A percentile compares a stretch with the other conserved stretches of the same genome.
Conservation (phyloP, 2,329 filamentous ascomycete genomes). For the Exophiala sp. region DNA sequence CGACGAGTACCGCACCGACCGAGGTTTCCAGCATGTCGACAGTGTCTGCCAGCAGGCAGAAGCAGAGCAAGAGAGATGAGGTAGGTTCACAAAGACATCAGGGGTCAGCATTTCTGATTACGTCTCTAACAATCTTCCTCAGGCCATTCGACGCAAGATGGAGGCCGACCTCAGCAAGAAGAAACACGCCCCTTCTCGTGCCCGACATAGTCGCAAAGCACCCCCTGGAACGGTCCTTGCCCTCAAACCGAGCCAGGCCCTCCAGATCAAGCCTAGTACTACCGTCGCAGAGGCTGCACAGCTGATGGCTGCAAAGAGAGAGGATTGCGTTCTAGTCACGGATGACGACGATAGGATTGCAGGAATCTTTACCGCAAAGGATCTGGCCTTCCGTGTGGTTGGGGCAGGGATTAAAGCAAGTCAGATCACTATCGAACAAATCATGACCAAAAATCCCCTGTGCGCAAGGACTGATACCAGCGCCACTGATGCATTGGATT, state of each 20-base stretch:
- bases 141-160: conserved; percentile 96
- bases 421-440: conserved; percentile 89
- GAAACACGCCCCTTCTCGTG: conserved; percentile 71
- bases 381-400: conserved; percentile 93
- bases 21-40: conserved; percentile 56
- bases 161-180: conserved; percentile 98
- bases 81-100: conserved; percentile 49
- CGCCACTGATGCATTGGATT: conserved; percentile 90
- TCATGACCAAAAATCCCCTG: conserved; percentile 99
- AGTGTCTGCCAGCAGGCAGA: conserved; percentile 88
- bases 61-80: conserved; percentile 97
- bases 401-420: conserved; percentile 82
- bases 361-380: conserved; percentile 98
- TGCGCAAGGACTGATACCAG: conserved; percentile 97
- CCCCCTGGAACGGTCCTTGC: conserved; percentile 93
- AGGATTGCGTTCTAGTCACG: conserved; percentile 95
- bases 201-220: conserved; percentile 82
- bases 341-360: conserved; percentile 97
- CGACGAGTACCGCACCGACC: conserved; percentile 38
- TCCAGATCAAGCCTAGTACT: conserved; percentile 93
- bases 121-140: conserved; percentile 15
- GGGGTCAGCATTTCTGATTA: not conserved
- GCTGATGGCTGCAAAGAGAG: conserved; percentile 96
- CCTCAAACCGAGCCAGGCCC: conserved; percentile 86
- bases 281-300: conserved; percentile 95